Evolutionary conservation across 1,139 yeast genomes (phyloP), one percentile per base, ranked within the genome.

Genomic region (Meyerozyma athensensis): DNA sequence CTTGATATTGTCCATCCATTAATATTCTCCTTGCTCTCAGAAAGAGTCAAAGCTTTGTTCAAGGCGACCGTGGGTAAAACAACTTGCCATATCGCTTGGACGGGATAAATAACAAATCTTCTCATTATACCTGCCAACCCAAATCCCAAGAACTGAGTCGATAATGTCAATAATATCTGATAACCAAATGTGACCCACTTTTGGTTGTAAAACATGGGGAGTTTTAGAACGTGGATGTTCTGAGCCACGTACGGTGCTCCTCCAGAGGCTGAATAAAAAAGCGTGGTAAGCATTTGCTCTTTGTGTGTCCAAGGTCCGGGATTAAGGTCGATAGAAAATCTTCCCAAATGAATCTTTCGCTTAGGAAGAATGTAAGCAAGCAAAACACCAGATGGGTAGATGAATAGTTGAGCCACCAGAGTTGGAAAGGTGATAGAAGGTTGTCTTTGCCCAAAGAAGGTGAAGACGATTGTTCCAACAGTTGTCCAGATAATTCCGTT

Each of bases 1-100:
- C 73, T 63, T 3, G 74, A 53, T 23, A 74, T 58, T 6, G 53
- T 60, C 82, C 83, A 77, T 5, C 83, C 82, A 46, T 74, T 58
- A 36, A 71, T 64, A 26, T 42, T 55, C 46, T 63, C 72, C 38
- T 65, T 62, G 39, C 59, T 56, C 43, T 72, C 74, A n/a, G 61
- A 56, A 19, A 23, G 34, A 43, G 46, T 39, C 37, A 52, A 47
- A 2, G 56, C 53, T 33, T 45, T 49, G 38, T 50, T 52, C 38
- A 52, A 41, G 38, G 60, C 51, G 12, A 56, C 47, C 10, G 60
- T 54, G 17, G 54, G 44, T 36, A 55, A 46, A 3, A 49, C 47
- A 28, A 46, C 51, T 13, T 60, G 61, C 61, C 61, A 56, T 23
- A 52, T 45, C 35, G 56, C 57, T 3, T 43, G 41, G 5, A 54